Evolutionary conservation across 2,329 filamentous ascomycete species (phyloP), one percentile per base, ranked within the genome.

Genomic region (Cytospora piceicola): DNA sequence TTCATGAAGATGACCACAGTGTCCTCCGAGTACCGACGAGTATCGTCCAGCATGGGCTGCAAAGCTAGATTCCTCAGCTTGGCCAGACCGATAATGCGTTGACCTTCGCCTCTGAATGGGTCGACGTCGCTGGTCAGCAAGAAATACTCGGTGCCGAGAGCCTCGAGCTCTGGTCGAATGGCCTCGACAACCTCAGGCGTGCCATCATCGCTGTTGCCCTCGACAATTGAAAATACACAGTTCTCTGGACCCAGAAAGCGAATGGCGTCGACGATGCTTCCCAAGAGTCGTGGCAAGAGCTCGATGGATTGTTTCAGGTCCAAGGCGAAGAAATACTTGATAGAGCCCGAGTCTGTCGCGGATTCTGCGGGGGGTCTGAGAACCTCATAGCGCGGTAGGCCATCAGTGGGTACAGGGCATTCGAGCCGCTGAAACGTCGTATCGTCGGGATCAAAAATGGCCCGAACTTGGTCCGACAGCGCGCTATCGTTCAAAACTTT

Each of bases 11-110:
- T 60, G 3, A 86, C 73, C 2, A 80, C 80, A 2, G 82, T 77
- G 27, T 81, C 72, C 6, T 72, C 72, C 3, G 72, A 71, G 29
- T 73, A 76, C 0, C 49, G 64, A 1, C 69, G 66, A 3, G 69
- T 20, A 7, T 74, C 51, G 27, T 77, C 63, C 3, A 78, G 61
- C 2, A 86, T 74, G 0, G 84, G 84, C 12, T 77, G 70, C 1
- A 88, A 72, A 0, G 84, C 84, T 7, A 83, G 69, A 64, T 87
- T 86, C 6, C 85, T 81, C 1, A 88, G 77, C 63, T 77, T 70
- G 17, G 84, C 82, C 17, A 87, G 80, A 39, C 72, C 76, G 5
- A 68, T 68, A 39, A 87, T 83, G 11, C 84, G 81, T 11, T 54
- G 36, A 11, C 46, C 17, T 15, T 82, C 73, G 15, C 74, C 77